A percentile compares a stretch with the other conserved stretches of the same genome.
These are phyloP conservation scores for Boletus insuetus DNA, from an alignment of 768 basidiomycete genomes.

Conservation along the genomic window DNA sequence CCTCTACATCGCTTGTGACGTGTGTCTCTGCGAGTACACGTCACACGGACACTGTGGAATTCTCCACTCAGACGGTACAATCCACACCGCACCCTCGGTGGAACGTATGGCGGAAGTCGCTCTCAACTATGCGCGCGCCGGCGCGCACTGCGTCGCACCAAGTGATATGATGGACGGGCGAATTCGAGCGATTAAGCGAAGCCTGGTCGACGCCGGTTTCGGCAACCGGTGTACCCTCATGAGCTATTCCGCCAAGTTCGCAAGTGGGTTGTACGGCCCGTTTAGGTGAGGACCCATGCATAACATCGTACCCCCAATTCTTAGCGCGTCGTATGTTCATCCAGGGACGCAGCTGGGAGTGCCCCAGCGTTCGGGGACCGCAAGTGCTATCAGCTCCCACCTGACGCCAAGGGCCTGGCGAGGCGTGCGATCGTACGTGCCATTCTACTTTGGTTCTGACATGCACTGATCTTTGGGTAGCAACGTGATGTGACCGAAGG, in stretches of 20 bases:
- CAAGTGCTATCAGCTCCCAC: conserved; percentile 98
- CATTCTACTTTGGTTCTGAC: not conserved
- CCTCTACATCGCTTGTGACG: conserved; percentile 90
- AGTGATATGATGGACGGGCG: conserved; percentile 99
- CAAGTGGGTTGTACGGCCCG: conserved; percentile 91
- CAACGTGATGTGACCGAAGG: conserved; percentile 87
- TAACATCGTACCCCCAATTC: not conserved
- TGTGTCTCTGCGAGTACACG: conserved; percentile 99
- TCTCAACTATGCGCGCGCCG: conserved; percentile 86
- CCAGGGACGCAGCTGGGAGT: conserved; percentile 95
- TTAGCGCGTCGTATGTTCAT: not conserved
- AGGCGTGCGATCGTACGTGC: conserved; percentile 83
- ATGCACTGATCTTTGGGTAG: conserved; percentile 38
- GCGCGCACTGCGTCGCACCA: conserved; percentile 97
- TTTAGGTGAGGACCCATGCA: conserved; percentile 62
- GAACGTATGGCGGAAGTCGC: conserved; percentile 91
- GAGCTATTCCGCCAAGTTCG: conserved; percentile 98
- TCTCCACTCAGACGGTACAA: conserved; percentile 69
- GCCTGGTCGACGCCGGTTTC: conserved; percentile 76
- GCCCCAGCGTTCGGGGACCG: conserved; percentile 93
- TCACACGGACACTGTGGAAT: conserved; percentile 96
- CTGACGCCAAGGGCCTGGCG: conserved; percentile 83
- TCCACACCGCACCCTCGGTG: conserved; percentile 76
- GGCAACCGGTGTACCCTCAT: conserved; percentile 91
- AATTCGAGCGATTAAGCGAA: conserved; percentile 83